Conservation (phyloP, 768 basidiomycete species). For the Trametes meyenii region DNA sequence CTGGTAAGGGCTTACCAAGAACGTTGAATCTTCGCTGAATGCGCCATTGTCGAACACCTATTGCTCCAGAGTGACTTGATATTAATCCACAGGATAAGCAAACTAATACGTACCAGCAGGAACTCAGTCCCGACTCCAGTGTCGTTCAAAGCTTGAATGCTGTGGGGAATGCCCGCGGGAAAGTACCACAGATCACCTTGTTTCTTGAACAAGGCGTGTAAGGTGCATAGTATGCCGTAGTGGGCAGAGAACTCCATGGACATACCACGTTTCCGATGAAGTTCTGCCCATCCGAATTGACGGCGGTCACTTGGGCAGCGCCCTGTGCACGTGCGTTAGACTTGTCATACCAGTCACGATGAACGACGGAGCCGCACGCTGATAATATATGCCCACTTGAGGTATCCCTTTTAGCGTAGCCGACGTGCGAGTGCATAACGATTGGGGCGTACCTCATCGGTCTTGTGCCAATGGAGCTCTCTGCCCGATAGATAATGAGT, state of each 20-base stretch:
- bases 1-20: constrained; percentile 31
- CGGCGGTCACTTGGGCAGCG: constrained; percentile 43
- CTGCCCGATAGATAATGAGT: neutral
- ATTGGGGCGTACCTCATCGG: constrained; percentile 25
- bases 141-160: constrained; percentile 47
- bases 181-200: constrained; percentile 58
- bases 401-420: neutral
- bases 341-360: no score
- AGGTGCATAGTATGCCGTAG: neutral
- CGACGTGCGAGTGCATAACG: neutral
- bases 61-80: neutral
- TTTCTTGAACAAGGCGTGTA: constrained; percentile 30
- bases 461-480: constrained; percentile 39
- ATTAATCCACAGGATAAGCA: neutral
- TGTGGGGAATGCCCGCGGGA: constrained; percentile 58
- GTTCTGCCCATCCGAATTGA: constrained; percentile 50
- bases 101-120: constrained; percentile 42
- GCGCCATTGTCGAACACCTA: constrained; percentile 44
- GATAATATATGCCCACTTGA: constrained; percentile 35
- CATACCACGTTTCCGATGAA: constrained; percentile 49
- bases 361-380: constrained; percentile 27
- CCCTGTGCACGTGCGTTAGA: constrained; percentile 10
- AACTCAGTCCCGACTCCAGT: constrained; percentile 52
- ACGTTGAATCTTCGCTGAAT: constrained; percentile 40
- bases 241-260: constrained; percentile 27